Conservation (phyloP, 75 land plant genomes). For the Sequoiadendron giganteum region DNA sequence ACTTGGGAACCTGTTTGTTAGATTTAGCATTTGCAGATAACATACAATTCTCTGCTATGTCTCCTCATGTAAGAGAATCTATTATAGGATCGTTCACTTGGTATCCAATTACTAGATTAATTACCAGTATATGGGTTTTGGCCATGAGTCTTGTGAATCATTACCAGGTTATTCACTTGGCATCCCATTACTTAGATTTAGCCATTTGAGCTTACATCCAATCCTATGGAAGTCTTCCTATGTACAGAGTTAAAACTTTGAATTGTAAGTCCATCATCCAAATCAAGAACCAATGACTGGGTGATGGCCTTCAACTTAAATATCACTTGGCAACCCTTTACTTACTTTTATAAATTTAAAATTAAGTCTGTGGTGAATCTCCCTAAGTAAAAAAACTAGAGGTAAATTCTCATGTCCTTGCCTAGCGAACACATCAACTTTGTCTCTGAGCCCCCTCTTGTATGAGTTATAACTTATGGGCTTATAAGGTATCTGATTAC, state of each 20-base stretch:
- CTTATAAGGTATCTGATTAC: neutral
- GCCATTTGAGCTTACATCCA: neutral
- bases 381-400: neutral
- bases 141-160: neutral
- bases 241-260: neutral
- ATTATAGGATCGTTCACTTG: neutral
- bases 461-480: no score
- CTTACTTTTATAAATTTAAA: neutral
- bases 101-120: neutral
- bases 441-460: neutral
- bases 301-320: neutral
- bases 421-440: neutral
- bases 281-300: constrained; percentile 1
- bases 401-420: neutral
- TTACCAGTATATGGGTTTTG: neutral
- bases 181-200: neutral
- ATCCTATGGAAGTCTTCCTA: neutral
- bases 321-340: neutral
- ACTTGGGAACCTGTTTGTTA: neutral
- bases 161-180: neutral
- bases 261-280: neutral
- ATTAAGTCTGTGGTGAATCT: neutral
- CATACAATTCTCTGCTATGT: neutral
- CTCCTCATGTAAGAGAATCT: neutral
- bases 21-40: neutral